These are phyloP conservation scores for Agarophyton chilense DNA, from an alignment of 23 red algal species.

Conservation along the genomic window DNA sequence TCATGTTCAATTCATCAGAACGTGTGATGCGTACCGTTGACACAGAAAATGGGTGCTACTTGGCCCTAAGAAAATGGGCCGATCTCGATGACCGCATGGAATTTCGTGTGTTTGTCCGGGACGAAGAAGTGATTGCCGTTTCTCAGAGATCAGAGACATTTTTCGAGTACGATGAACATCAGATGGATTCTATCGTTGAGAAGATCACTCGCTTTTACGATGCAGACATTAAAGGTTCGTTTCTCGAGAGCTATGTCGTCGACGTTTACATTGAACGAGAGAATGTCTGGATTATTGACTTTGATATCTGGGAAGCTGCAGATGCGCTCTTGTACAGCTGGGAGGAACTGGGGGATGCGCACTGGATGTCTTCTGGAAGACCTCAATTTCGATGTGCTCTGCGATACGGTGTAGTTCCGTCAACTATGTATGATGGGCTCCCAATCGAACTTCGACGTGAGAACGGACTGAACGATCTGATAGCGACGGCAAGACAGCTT, in stretches of 20 bases:
- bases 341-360: constrained; percentile 44
- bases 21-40: constrained; percentile 38
- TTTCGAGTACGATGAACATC: neutral
- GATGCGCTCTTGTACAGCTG: constrained; percentile 53
- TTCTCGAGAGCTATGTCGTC: constrained; percentile 59
- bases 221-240: constrained; percentile 7
- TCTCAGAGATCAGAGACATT: constrained; percentile 16
- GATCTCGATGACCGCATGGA: constrained; percentile 58
- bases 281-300: constrained; percentile 70
- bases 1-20: constrained; percentile 58
- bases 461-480: constrained; percentile 4
- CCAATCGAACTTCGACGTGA: constrained; percentile 56
- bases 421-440: constrained; percentile 48
- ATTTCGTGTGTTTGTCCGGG: constrained; percentile 61
- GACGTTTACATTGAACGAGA: constrained; percentile 60
- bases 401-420: constrained; percentile 26
- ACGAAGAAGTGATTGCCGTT: constrained; percentile 41
- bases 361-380: constrained; percentile 29
- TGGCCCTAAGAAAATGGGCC: constrained; percentile 63
- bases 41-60: neutral
- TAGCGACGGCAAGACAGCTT: constrained; percentile 32
- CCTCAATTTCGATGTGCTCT: constrained; percentile 59
- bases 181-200: constrained; percentile 36
- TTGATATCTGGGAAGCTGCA: constrained; percentile 31
- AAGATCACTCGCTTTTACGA: neutral